These are phyloP conservation scores for Pseudogymnoascus sp. DNA, from an alignment of 2,329 filamentous ascomycete species.

Conservation along the genomic window DNA sequence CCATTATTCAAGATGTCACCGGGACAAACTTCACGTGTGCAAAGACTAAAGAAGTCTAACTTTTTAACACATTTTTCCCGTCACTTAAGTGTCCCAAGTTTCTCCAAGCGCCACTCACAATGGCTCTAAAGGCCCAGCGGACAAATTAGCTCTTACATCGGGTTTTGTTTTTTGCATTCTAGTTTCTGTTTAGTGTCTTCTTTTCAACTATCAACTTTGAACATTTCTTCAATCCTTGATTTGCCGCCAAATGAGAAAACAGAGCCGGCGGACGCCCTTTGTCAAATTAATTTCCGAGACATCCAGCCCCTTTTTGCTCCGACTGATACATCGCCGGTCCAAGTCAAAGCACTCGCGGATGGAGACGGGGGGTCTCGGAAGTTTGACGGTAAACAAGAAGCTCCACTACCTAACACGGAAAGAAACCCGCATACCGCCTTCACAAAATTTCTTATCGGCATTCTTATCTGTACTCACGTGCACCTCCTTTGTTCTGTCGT, in stretches of 20 bases:
- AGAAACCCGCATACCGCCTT: slow-evolving; percentile 8
- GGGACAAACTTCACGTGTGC: background rate
- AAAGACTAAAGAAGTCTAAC: slow-evolving; percentile 4
- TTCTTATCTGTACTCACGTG: background rate
- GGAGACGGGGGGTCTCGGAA: slow-evolving; percentile 7
- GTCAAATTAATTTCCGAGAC: slow-evolving; percentile 7
- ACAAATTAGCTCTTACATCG: background rate
- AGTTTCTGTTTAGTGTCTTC: slow-evolving; percentile 1
- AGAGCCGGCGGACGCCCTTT: background rate
- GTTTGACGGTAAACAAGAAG: slow-evolving; percentile 4
- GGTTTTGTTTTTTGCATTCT: slow-evolving; percentile 2
- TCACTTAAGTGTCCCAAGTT: background rate
- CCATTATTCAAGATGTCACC: background rate
- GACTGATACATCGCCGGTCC: background rate
- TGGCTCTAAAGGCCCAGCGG: background rate
- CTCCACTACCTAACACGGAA: slow-evolving; percentile 5
- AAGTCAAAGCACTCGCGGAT: slow-evolving; percentile 4
- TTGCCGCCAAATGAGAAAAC: background rate
- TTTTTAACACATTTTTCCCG: slow-evolving; percentile 2
- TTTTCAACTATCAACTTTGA: background rate
- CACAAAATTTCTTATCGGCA: background rate
- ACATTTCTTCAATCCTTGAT: background rate
- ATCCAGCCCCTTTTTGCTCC: background rate
- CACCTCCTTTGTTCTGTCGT: background rate
- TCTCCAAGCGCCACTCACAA: background rate